Conservation (phyloP, 352 stramenopile genomes). For the Phytophthora vignae region DNA sequence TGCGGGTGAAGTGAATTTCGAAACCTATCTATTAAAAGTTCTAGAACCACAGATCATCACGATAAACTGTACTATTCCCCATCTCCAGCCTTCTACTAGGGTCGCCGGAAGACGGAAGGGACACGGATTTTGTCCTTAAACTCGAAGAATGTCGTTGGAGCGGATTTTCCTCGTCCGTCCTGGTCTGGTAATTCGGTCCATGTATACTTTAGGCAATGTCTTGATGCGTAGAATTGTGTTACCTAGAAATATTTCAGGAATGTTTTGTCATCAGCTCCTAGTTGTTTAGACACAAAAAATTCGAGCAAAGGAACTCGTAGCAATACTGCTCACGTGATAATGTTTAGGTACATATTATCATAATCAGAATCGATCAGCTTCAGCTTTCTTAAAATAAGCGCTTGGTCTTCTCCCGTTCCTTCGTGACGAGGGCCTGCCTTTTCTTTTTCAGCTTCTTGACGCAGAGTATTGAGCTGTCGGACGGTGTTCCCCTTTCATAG, state of each 20-base stretch:
- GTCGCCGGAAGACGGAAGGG: no score
- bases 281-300: neutral
- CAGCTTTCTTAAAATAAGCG: no score
- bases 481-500: neutral
- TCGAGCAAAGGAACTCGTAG: no score
- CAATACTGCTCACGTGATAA: no score
- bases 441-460: conserved; percentile 3
- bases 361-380: no score
- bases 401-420: neutral
- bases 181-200: neutral
- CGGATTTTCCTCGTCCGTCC: neutral
- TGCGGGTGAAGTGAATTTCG: no score
- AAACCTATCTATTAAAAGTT: no score
- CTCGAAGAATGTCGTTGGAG: neutral
- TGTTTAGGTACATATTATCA: no score
- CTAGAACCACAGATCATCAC: neutral
- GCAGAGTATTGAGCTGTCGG: neutral
- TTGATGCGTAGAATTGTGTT: neutral
- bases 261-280: neutral
- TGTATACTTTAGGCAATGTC: neutral
- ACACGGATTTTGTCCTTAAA: neutral
- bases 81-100: neutral
- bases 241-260: neutral
- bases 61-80: neutral
- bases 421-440: neutral